These are phyloP conservation scores for Wickerhamiella sorbophila DNA, from an alignment of 805 yeast species.

Conservation along the genomic window DNA sequence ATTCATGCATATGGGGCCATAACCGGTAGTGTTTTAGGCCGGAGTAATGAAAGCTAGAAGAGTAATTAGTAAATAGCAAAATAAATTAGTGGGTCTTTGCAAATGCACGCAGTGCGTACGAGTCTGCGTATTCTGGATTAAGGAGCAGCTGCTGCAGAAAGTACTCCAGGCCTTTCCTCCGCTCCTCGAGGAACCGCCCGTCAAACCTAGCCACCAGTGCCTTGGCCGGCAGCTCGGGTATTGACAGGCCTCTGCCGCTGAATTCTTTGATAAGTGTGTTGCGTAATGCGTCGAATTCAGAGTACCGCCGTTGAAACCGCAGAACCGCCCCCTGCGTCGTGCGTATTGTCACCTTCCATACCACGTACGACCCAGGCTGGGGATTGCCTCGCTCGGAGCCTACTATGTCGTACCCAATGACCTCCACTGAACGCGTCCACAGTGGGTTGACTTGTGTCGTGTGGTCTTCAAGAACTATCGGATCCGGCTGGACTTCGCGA, in stretches of 20 bases:
- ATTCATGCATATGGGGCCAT: no score
- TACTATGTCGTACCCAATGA: constrained; percentile 29
- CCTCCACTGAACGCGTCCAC: constrained; percentile 30
- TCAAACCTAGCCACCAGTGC: constrained; percentile 23
- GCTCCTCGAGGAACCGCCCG: constrained; percentile 25
- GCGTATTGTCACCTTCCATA: constrained; percentile 29
- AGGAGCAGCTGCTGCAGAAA: constrained; percentile 32
- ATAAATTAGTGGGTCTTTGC: background rate
- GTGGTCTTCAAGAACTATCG: constrained; percentile 17
- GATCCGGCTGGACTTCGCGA: constrained; percentile 13
- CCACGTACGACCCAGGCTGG: constrained; percentile 28
- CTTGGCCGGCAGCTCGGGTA: constrained; percentile 37
- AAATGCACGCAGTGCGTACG: background rate
- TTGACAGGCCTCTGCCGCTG: constrained; percentile 26
- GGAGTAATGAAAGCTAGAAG: no score
- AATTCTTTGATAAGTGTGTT: constrained; percentile 25
- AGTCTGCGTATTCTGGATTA: constrained; percentile 23
- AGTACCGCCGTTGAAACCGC: constrained; percentile 43
- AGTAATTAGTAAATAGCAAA: no score
- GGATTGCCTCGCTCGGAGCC: constrained; percentile 18
- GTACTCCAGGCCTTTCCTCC: constrained; percentile 33
- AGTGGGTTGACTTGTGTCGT: constrained; percentile 9
- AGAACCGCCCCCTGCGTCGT: constrained; percentile 27
- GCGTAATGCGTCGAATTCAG: constrained; percentile 44
- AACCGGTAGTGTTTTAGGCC: no score